Percentiles rank a stretch among this genome's conserved stretches.
These are phyloP conservation scores for Stephanocyclus meneghinianus DNA, from an alignment of 352 stramenopile genomes.

Conservation along the genomic window DNA sequence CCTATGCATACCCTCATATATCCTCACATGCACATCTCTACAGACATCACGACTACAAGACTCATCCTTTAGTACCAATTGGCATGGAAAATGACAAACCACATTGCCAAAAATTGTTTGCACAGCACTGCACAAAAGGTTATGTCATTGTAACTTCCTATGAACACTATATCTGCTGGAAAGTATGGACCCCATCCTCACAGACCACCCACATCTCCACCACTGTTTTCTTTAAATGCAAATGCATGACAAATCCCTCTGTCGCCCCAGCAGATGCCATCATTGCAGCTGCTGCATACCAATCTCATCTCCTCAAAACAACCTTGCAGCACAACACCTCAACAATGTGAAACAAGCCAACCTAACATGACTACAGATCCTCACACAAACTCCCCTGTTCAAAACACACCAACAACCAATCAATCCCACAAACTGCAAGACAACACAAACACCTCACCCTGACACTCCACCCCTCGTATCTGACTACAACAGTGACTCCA, in stretches of 20 bases:
- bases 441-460: not conserved
- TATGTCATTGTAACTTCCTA: constrained; percentile 12
- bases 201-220: not conserved
- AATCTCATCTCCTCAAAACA: not conserved
- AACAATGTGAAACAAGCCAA: not conserved
- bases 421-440: not conserved
- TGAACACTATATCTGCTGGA: constrained; percentile 22
- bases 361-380: not conserved
- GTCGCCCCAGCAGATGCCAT: not conserved
- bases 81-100: too few species aligned
- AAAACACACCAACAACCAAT: not conserved
- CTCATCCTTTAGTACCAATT: too few species aligned
- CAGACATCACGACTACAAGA: too few species aligned
- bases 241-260: constrained; percentile 5
- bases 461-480: not conserved
- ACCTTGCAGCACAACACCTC: too few species aligned
- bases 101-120: not conserved
- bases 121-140: constrained; percentile 6
- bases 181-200: not conserved
- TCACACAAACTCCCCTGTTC: not conserved
- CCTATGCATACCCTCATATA: too few species aligned
- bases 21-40: too few species aligned
- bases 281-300: not conserved
- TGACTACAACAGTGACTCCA: too few species aligned
- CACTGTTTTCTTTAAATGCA: constrained; percentile 3